phyloP scores from a whole-genome alignment of 495 filamentous ascomycete species.

The Lophium mytilinum region DNA sequence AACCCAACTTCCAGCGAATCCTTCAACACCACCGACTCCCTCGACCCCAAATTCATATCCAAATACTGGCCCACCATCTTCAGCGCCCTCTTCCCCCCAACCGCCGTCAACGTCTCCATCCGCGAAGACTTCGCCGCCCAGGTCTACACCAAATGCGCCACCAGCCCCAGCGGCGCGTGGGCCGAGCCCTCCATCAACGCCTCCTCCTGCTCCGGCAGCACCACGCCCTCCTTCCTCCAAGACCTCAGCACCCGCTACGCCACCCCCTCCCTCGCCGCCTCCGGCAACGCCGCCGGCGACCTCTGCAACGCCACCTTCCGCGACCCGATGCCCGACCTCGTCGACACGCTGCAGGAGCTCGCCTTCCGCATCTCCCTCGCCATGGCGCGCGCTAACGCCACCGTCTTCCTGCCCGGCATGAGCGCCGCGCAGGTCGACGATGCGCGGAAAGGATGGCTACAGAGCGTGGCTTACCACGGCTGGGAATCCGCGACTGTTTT shows the following conservation, averaged over 20 bases:
- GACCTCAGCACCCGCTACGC: slow-evolving; percentile 13
- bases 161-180: neutral
- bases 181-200: neutral
- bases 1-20: neutral
- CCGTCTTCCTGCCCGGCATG: slow-evolving; percentile 2
- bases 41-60: slow-evolving; percentile 2
- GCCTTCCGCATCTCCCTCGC: slow-evolving; percentile 16
- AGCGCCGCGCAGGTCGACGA: neutral
- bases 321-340: slow-evolving; percentile 15
- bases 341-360: slow-evolving; percentile 10
- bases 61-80: slow-evolving; percentile 12
- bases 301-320: slow-evolving; percentile 11
- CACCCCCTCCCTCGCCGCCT: neutral
- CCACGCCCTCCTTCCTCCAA: neutral
- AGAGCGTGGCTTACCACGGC: slow-evolving; percentile 1
- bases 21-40: slow-evolving; percentile 1
- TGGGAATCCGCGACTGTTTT: neutral
- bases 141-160: slow-evolving; percentile 6
- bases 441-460: neutral
- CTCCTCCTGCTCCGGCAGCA: neutral
- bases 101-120: slow-evolving; percentile 9
- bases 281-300: neutral
- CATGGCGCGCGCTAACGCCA: slow-evolving; percentile 7
- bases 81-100: slow-evolving; percentile 8
- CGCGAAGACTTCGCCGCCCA: neutral